A percentile compares a stretch with the other conserved stretches of the same genome.
These are phyloP conservation scores for Chlamydomonas sp. DNA, from an alignment of 139 green algal genomes.

Conservation along the genomic window DNA sequence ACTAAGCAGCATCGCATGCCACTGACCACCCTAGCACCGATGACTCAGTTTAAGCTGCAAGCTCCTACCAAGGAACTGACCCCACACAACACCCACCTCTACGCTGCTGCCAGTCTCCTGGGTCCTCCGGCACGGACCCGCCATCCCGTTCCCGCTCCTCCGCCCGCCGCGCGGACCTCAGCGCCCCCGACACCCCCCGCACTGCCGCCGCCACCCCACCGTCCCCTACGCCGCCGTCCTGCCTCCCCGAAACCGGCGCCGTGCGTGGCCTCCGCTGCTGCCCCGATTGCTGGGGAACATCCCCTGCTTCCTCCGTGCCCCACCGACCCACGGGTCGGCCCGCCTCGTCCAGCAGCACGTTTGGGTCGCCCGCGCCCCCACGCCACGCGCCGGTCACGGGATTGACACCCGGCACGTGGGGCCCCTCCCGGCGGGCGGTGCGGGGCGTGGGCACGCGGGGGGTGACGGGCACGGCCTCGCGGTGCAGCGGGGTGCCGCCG, in stretches of 20 bases:
- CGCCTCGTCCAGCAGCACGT: too few species aligned
- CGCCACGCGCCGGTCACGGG: neutral
- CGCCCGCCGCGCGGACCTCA: neutral
- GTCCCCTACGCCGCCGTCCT: neutral
- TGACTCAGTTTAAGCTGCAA: too few species aligned
- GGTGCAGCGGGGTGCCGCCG: neutral
- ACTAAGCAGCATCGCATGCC: too few species aligned
- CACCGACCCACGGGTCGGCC: too few species aligned
- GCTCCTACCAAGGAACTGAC: too few species aligned
- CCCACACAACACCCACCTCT: too few species aligned
- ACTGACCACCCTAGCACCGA: too few species aligned
- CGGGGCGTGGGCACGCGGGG: neutral
- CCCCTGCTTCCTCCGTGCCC: too few species aligned
- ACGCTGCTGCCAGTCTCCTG: too few species aligned
- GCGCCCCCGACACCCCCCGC: neutral
- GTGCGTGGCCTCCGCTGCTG: neutral
- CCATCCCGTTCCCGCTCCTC: neutral
- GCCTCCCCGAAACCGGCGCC: neutral
- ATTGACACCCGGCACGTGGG: neutral
- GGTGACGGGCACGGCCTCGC: neutral
- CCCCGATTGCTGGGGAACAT: neutral
- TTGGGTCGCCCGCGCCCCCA: too few species aligned
- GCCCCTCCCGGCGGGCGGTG: neutral
- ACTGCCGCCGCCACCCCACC: neutral
- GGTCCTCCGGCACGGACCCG: neutral